Evolutionary conservation across 2,329 filamentous ascomycete genomes (phyloP).

Genomic region (Aspergillus proliferans): DNA sequence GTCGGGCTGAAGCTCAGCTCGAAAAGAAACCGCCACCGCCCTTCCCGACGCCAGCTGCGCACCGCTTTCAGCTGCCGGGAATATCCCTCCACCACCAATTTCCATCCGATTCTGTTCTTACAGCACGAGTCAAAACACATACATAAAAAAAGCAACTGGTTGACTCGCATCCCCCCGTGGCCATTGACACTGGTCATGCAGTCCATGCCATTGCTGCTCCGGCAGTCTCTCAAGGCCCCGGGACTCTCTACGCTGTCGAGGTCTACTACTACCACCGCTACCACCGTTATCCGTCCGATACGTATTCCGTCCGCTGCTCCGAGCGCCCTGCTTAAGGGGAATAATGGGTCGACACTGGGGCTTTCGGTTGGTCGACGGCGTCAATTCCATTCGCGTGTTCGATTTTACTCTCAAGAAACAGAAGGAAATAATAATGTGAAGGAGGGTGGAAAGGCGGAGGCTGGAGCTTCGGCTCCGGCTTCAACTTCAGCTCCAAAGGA

Average conservation of each 20-base stretch:
- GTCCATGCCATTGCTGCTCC: slow-evolving; percentile 33
- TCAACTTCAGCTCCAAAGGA: not conserved
- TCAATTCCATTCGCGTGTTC: slow-evolving; percentile 28
- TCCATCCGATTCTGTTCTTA: slow-evolving; percentile 16
- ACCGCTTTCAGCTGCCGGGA: slow-evolving; percentile 2
- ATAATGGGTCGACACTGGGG: slow-evolving; percentile 15
- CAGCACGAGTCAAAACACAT: not conserved
- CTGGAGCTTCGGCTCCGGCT: too few species aligned
- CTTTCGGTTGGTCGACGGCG: slow-evolving; percentile 41
- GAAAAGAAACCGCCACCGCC: not conserved
- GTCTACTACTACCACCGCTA: slow-evolving; percentile 11
- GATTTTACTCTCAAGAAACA: slow-evolving; percentile 20
- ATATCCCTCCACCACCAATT: not conserved
- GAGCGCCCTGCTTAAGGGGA: slow-evolving; percentile 12
- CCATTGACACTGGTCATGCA: slow-evolving; percentile 31
- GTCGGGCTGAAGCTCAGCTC: not conserved
- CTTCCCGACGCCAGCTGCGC: not conserved
- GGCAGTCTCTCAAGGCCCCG: slow-evolving; percentile 30
- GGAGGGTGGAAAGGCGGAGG: slow-evolving; percentile 9
- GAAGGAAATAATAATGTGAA: slow-evolving; percentile 9
- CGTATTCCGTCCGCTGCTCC: not conserved
- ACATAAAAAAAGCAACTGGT: slow-evolving; percentile 10
- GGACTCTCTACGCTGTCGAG: slow-evolving; percentile 18
- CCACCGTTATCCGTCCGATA: slow-evolving; percentile 13
- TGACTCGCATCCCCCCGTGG: slow-evolving; percentile 11